Evolutionary conservation across 169 alveolate species (phyloP), one percentile per base, ranked within the genome.

Genomic region (Eimeria brunetti): DNA sequence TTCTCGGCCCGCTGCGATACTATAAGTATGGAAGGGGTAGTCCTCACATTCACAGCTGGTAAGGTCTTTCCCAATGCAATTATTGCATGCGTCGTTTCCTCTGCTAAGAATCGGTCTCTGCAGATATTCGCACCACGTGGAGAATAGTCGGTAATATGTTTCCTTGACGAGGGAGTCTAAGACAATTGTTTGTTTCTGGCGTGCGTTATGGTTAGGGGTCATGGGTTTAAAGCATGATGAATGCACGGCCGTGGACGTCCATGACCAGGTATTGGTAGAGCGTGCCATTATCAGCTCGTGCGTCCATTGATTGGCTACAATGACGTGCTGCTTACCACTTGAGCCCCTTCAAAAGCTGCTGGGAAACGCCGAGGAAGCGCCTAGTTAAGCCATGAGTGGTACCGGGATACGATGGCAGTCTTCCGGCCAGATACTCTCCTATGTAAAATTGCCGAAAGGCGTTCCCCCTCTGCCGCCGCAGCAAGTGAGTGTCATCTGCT

Each of bases 401-500:
- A 3, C 30, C 9, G 3, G 41, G 49, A 30, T 30, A 7, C 6
- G 24, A 7, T 67, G 78, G 11, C 2, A 67, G 46, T 49, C 49
- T 30, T 67, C 3, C 38, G 38, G 9, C n/a, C 41, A 24, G 46
- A 33, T 38, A 36, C 2, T 2, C 53, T 18, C 14, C 18, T 12
- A 18, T 12, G 83, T 11, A 24, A 12, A 38, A 20, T 38, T 5
- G 30, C 24, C 83, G 53, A 38, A 73, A 4, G 0, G 51, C 49
- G 49, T 36, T 33, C 44, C 38, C 16, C 33, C 2, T 18, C 18
- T 16, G 22, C 41, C n/a, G 20, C 53, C 53, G 51, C 83, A 73
- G 83, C 83, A 73, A 73, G 83, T 73, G 83, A 36, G 83, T 67
- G 24, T 46, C 78, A 8, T 33, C 27, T 33, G 44, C 49, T 67